Evolutionary conservation across 2,329 filamentous ascomycete species (phyloP), one percentile per base, ranked within the genome.

Genomic region (Claviceps citrina): DNA sequence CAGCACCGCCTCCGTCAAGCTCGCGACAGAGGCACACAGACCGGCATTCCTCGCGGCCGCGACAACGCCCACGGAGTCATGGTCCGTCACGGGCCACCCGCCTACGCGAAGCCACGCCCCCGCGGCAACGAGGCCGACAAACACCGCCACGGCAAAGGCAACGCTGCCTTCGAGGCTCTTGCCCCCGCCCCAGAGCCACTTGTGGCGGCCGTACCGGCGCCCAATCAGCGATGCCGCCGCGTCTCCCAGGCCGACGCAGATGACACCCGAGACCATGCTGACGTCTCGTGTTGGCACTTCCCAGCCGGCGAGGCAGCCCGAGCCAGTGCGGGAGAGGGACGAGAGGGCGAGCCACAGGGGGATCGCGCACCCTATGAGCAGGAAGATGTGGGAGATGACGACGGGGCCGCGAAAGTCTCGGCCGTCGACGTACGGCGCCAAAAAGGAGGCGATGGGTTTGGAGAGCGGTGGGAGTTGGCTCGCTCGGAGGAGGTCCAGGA

Each of bases 111-210:
- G 64, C 86, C 87, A 96, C 13, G 65, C 54, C 50, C 78, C 81
- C 3, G 80, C 81, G 5, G 71, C 64, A 32, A 80, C 60, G 34
- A 96, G 67, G 0, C 89, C 91, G 4, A 71, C 47, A 38, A 80
- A 81, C 4, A 96, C 91, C 3, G 85, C 87, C 4, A 65, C 60
- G 1, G 79, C 81, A 59, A 98, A 96, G 1, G 91, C 91, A 6
- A 79, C 49, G 47, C 74, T 79, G 41, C 91, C 91, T 60, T 98
- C 89, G 1, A 98, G 68, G 46, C 85, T 94, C 68, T 98, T 98
- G 12, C 87, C 89, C 4, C 91, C 91, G 12, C 85, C 84, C 91
- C 91, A 98, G 19, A 87, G 71, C 91, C 91, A 98, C 65, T 95
- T 96, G 26, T 75, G 71, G 22, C 78, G 77, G 3, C 91, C 91